Evolutionary conservation across 108 stramenopile species (phyloP).

Genomic region (Bacterosira constricta): DNA sequence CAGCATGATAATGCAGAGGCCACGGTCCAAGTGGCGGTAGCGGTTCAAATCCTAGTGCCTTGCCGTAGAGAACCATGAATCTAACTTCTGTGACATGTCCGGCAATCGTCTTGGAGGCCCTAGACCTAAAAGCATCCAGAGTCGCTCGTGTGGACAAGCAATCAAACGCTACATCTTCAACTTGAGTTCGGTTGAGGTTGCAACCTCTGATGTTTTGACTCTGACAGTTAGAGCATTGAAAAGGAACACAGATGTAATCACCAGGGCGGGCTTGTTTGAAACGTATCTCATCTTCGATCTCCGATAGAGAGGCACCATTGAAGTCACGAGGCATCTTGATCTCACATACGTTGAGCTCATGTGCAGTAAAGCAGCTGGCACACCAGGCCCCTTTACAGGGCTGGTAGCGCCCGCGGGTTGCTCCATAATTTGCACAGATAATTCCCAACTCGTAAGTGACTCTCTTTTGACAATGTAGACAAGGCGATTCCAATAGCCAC

Average conservation of each 20-base stretch:
- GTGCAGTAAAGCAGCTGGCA: background rate
- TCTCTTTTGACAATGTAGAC: background rate
- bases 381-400: slow-evolving; percentile 10
- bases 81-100: background rate
- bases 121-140: slow-evolving; percentile 11
- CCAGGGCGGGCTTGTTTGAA: slow-evolving; percentile 7
- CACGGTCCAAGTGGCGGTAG: background rate
- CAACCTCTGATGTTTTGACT: no score
- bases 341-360: background rate
- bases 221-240: slow-evolving; percentile 6
- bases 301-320: no score
- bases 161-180: background rate
- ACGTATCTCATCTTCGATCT: background rate
- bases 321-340: no score
- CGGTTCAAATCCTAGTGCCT: background rate
- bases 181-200: background rate
- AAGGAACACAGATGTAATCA: slow-evolving; percentile 9
- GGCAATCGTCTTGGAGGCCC: background rate
- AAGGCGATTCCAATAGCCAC: background rate
- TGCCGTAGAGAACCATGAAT: background rate
- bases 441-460: slow-evolving; percentile 1
- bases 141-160: background rate
- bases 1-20: background rate
- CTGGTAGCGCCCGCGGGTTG: background rate
- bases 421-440: slow-evolving; percentile 8